Conservation (phyloP, 257 asterid species). For the Voacanga thouarsii region DNA sequence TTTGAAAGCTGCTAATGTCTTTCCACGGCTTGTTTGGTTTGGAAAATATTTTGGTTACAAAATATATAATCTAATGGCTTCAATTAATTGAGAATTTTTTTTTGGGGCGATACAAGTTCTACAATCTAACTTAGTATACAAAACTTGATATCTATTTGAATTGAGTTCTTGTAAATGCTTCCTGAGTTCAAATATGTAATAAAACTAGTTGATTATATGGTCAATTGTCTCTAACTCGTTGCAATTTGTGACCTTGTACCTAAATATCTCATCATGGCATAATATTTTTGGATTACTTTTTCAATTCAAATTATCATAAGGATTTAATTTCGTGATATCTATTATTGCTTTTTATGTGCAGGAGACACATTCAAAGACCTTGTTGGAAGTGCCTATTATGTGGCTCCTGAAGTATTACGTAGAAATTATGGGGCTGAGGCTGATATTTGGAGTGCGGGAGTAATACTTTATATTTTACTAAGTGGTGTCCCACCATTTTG, state of each 20-base stretch:
- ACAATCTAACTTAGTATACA: neutral
- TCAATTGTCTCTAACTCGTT: neutral
- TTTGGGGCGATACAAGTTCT: neutral
- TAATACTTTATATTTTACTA: conserved; percentile 71
- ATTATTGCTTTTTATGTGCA: conserved; percentile 24
- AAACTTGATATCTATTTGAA: neutral
- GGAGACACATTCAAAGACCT: conserved; percentile 78
- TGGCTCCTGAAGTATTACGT: conserved; percentile 87
- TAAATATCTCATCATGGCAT: neutral
- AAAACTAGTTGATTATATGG: neutral
- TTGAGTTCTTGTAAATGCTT: neutral
- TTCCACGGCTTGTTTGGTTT: neutral
- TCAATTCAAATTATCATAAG: neutral
- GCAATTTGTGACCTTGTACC: neutral
- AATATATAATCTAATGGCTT: neutral
- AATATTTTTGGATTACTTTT: neutral
- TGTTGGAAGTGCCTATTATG: conserved; percentile 90
- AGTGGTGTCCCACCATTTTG: conserved; percentile 92
- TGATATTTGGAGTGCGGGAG: conserved; percentile 95
- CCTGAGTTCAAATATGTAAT: neutral
- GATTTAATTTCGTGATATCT: neutral
- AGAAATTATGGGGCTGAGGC: conserved; percentile 76
- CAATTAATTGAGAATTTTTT: neutral
- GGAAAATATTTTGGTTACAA: neutral
- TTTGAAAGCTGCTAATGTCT: neutral